phyloP scores from a whole-genome alignment of 164 flowering plant species.

The Stephania yunnanensis region DNA sequence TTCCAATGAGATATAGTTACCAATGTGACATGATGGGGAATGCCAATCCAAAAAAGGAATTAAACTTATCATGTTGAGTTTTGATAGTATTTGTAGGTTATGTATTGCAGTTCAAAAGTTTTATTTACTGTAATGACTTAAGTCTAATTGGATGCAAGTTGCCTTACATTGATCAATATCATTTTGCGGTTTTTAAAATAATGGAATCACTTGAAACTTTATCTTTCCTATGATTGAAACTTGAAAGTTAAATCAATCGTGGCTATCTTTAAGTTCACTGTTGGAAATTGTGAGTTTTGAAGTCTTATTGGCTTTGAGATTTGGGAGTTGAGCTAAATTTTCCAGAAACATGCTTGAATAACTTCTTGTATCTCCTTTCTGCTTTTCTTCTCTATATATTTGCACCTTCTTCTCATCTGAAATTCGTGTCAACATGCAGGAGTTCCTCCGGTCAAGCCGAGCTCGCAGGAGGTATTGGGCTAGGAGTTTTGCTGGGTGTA shows the following conservation, averaged over 20 bases:
- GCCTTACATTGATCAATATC: not conserved
- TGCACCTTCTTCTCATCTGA: not conserved
- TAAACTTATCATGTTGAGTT: not conserved
- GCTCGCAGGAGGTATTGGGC: constrained; percentile 98
- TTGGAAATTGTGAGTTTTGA: not conserved
- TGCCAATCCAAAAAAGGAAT: too few species aligned
- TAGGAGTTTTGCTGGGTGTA: constrained; percentile 99
- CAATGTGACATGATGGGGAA: not conserved
- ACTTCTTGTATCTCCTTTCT: not conserved
- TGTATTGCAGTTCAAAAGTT: not conserved
- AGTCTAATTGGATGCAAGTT: not conserved
- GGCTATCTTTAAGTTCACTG: not conserved
- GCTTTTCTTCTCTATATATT: not conserved
- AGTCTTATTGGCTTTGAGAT: not conserved
- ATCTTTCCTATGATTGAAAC: not conserved
- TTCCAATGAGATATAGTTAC: not conserved
- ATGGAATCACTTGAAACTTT: not conserved
- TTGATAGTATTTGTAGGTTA: not conserved
- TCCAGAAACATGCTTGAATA: not conserved
- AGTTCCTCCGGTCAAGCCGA: constrained; percentile 71
- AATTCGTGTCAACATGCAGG: constrained; percentile 30
- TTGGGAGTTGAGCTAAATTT: not conserved
- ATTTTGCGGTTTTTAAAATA: not conserved
- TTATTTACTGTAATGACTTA: not conserved
- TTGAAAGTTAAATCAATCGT: not conserved